Base-by-base conservation (phyloP, 2,329 filamentous ascomycete species). In the Furcasterigmium sp. region DNA sequence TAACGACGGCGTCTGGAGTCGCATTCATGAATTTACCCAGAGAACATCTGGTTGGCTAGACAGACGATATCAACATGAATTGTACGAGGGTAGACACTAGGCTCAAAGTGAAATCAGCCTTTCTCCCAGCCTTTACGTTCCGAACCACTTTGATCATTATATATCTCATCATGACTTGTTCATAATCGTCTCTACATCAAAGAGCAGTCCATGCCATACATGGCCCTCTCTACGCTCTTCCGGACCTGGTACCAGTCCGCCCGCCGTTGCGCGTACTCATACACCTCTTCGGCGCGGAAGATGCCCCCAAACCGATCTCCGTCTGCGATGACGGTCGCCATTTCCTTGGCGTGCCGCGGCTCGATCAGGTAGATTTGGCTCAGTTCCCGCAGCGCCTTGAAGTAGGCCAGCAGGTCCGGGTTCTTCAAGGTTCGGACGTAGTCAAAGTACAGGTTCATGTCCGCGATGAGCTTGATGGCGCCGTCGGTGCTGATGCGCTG, bases 351-450 rank as follows among this genome's bases (percentile, higher is more conserved):
- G 59, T 97, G 86, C 20, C 76, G 75, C 3, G 85, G 77, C 49
- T 91, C 89, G 49, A 98, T 94, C 40, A 98, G 75, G 63, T 95
- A 98, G 47, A 98, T 95, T 70, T 97, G 91, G 47, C 87, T 88
- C 41, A 98, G 76, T 67, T 97, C 93, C 36, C 91, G 79, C 57
- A 98, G 76, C 2, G 93, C 93, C 45, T 82, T 83, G 70, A 96
- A 98, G 64, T 97, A 98, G 41, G 87, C 81, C 34, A 91, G 76
- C 42, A 98, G 73, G 49, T 95, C 85, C 51, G 79, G 79, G 65
- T 97, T 96, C 53, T 80, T 80, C 41, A 98, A 77, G 3, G 84
- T 85, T 47, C 84, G 75, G 48, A 96, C 81, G 65, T 91, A 97
- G 41, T 83, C 75, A 60, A 88, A 88, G 69, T 96, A 97, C 45